Conservation (phyloP, 768 basidiomycete species). For the Collybia nuda region DNA sequence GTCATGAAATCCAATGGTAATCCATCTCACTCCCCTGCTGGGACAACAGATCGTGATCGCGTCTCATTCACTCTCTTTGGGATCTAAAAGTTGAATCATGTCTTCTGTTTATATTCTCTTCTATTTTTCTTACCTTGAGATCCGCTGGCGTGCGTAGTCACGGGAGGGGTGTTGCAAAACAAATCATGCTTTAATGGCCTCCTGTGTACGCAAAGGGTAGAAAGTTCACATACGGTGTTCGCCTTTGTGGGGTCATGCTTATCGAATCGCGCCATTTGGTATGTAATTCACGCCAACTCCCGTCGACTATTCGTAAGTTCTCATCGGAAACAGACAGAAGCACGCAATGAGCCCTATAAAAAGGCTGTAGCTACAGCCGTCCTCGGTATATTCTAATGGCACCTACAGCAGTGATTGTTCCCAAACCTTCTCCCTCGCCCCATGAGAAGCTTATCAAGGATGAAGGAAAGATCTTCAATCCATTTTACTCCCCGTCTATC, state of each 20-base stretch:
- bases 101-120: no score
- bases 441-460: slow-evolving; percentile 1
- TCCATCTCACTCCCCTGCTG: no score
- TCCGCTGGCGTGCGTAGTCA: no score
- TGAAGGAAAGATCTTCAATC: slow-evolving; percentile 42
- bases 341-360: background rate
- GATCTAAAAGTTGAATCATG: no score
- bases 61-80: no score
- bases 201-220: no score
- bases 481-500: slow-evolving; percentile 66
- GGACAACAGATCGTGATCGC: no score
- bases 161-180: no score
- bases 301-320: background rate
- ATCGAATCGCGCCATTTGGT: background rate
- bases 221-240: no score
- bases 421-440: background rate
- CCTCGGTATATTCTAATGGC: slow-evolving; percentile 13
- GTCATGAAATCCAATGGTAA: no score
- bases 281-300: background rate
- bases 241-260: background rate
- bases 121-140: no score
- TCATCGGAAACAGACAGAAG: background rate
- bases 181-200: no score
- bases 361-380: background rate
- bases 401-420: slow-evolving; percentile 11